A percentile compares a stretch with the other conserved stretches of the same genome.
phyloP scores from a whole-genome alignment of 148 eudicot species.

The Talinum fruticosum region DNA sequence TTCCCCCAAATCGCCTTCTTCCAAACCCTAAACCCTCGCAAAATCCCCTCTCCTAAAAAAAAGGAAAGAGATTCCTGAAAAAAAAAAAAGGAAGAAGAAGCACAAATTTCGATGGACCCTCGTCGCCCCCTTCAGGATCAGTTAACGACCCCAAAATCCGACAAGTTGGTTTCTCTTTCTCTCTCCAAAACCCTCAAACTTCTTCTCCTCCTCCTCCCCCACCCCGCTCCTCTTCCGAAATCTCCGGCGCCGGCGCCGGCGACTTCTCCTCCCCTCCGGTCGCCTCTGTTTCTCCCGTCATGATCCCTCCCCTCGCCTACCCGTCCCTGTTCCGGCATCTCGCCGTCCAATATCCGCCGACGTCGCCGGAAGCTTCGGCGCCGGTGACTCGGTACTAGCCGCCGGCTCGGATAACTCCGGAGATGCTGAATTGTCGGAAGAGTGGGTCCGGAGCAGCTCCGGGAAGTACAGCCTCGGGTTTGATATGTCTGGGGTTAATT shows the following conservation, averaged over 20 bases:
- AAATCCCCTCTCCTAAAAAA: neutral
- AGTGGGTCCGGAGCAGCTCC: conserved; percentile 42
- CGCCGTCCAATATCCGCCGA: conserved; percentile 18
- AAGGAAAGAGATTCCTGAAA: neutral
- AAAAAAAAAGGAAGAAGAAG: neutral
- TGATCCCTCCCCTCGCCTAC: conserved; percentile 48
- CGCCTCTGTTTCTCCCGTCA: conserved; percentile 40
- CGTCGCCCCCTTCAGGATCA: conserved; percentile 17
- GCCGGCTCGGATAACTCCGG: conserved; percentile 23
- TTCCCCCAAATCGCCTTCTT: neutral
- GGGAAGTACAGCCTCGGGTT: conserved; percentile 32
- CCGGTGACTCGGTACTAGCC: conserved; percentile 29
- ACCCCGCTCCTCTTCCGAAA: neutral
- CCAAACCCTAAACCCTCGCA: neutral
- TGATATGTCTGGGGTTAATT: conserved; percentile 34
- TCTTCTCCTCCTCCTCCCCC: neutral
- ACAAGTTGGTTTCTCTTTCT: conserved; percentile 31
- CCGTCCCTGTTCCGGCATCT: conserved; percentile 22
- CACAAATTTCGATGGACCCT: conserved; percentile 24
- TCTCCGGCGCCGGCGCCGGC: conserved; percentile 19
- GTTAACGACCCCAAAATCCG: conserved; percentile 39
- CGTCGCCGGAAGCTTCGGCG: too few species aligned
- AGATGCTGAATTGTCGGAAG: conserved; percentile 26
- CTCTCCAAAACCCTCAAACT: conserved; percentile 12
- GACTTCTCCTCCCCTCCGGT: conserved; percentile 36